Base-by-base conservation (phyloP, 1,284 basidiomycete species). In the Hemileia vastatrix region DNA sequence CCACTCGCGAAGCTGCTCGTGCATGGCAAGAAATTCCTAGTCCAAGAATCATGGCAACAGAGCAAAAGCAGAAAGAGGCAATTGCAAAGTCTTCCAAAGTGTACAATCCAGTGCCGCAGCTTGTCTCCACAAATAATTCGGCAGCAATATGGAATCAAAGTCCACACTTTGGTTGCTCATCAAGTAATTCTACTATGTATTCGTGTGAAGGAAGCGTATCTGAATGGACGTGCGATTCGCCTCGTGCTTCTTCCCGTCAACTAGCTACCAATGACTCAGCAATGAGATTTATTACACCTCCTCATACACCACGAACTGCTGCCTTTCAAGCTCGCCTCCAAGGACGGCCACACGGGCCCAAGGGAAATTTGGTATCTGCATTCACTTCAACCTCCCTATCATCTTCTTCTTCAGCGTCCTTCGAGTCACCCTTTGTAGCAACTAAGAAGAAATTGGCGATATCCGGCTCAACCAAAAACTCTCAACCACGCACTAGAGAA, bases 1-100 rank as follows among this genome's bases (percentile, higher is more conserved):
- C 73, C 23, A 75, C 73, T 11, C 58, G 67, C 31, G 73, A 75
- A 62, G 73, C 73, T 1, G 73, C 73, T 13, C 54, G 70, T 5
- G 71, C 72, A 6, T 70, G 60, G 60, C 31, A 47, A 63, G 56
- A 47, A 56, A 50, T 43, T 40, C 18, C n/a, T 32, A 50, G 11
- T 18, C 53, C 21, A 63, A 63, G 23, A 63, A 63, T n/a, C n/a
- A n/a, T n/a, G 31, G 21, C 60, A 15, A 43, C 32, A n/a, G 33
- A 55, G 4, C 45, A 6, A 18, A 56, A 50, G 23, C 33, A 51
- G 24, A 21, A 27, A 6, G 21, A 51, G 23, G 31, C 43, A n/a
- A 36, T 36, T 3, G 53, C 45, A 5, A 55, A 49, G 36, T 33
- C 32, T 6, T 36, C 45, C 23, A 52, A 54, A 4, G 23, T 31